These are phyloP conservation scores for Trichoderma pleuroti DNA, from an alignment of 2,329 filamentous ascomycete genomes.

Conservation along the genomic window DNA sequence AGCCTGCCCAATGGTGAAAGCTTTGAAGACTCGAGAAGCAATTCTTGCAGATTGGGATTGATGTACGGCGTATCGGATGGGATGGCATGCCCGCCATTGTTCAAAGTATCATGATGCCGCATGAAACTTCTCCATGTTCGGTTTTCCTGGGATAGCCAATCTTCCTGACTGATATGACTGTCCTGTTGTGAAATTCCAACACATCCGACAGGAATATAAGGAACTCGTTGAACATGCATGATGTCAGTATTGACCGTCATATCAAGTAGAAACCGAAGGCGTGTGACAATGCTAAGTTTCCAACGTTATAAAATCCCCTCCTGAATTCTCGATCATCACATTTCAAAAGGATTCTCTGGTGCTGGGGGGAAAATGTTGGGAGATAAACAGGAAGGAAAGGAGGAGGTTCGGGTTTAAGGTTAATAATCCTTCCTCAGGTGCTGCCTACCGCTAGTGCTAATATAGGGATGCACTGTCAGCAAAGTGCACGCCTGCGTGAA, in stretches of 20 bases:
- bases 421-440: neutral
- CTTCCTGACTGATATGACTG: constrained; percentile 15
- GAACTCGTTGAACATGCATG: constrained; percentile 22
- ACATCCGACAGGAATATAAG: constrained; percentile 43
- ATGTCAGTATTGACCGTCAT: neutral
- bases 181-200: constrained; percentile 31
- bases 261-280: neutral
- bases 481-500: rapidly evolving
- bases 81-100: constrained; percentile 26
- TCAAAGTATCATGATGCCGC: neutral
- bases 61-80: constrained; percentile 14
- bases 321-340: neutral
- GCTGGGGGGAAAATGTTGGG: neutral
- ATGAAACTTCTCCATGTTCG: constrained; percentile 1
- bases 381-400: neutral
- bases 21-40: constrained; percentile 28
- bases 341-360: neutral
- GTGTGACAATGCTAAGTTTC: neutral
- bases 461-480: neutral
- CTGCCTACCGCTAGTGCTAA: constrained; percentile 5
- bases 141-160: constrained; percentile 18
- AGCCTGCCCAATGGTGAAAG: constrained; percentile 25
- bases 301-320: too few relatives aligned
- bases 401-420: neutral
- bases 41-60: constrained; percentile 20